Conservation (phyloP, 352 stramenopile genomes). For the Globisporangium abappressorium region DNA sequence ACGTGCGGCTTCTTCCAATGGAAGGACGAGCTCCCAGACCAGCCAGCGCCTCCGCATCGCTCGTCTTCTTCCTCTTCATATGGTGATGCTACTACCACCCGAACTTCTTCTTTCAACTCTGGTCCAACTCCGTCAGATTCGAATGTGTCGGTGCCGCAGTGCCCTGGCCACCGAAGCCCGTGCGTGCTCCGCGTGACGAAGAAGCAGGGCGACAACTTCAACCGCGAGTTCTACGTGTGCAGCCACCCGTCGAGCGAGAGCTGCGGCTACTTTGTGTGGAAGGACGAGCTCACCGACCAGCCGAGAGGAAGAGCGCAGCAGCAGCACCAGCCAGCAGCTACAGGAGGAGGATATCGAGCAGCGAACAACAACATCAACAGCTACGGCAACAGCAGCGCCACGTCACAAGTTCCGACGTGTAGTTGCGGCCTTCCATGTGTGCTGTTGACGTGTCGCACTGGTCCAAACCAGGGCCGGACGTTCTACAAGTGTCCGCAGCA, state of each 20-base stretch:
- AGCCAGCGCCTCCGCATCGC: not conserved
- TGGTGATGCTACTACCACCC: not conserved
- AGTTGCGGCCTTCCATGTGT: constrained; percentile 39
- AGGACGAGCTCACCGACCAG: constrained; percentile 58
- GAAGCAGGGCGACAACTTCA: constrained; percentile 76
- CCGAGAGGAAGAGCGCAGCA: not conserved
- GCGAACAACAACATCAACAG: not conserved
- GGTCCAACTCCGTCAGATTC: not conserved
- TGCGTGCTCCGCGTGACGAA: constrained; percentile 46
- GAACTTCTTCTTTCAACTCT: not conserved
- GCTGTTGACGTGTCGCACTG: constrained; percentile 65
- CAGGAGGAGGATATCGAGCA: not conserved
- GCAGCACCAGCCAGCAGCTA: constrained; percentile 3
- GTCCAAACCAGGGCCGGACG: constrained; percentile 86
- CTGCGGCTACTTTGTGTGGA: constrained; percentile 91
- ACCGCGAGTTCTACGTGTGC: constrained; percentile 93
- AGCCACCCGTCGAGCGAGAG: constrained; percentile 67
- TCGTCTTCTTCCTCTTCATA: not conserved
- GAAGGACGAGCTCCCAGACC: constrained; percentile 52
- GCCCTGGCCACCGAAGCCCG: constrained; percentile 36
- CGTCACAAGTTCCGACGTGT: constrained; percentile 25
- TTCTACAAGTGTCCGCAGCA: constrained; percentile 92
- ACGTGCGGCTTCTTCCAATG: constrained; percentile 72
- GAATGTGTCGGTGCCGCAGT: constrained; percentile 26
- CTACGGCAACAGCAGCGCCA: not conserved